phyloP scores from a whole-genome alignment of 306 rosid species.

The Cucumis hystrix region DNA sequence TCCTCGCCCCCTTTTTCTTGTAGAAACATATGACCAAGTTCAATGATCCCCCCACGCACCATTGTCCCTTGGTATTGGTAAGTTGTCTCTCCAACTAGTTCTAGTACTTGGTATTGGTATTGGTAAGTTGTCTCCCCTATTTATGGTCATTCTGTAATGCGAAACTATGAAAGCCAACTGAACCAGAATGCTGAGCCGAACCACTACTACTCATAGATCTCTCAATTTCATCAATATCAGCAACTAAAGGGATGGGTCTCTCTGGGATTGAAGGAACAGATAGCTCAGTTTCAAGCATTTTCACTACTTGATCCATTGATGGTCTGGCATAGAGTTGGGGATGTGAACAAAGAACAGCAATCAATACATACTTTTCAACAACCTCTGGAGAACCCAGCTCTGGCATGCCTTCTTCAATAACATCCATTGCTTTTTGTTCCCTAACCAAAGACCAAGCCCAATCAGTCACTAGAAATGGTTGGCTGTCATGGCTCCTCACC shows the following conservation, averaged over 20 bases:
- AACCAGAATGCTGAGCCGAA: constrained; percentile 42
- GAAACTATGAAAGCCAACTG: constrained; percentile 40
- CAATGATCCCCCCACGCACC: too few species aligned
- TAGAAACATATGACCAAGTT: too few species aligned
- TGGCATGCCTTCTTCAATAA: constrained; percentile 62
- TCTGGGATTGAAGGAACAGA: constrained; percentile 65
- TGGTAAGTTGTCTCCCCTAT: neutral
- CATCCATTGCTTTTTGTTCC: constrained; percentile 53
- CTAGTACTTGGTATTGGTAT: too few species aligned
- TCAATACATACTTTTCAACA: constrained; percentile 69
- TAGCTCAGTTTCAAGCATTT: constrained; percentile 79
- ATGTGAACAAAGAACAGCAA: constrained; percentile 84
- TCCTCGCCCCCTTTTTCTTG: neutral
- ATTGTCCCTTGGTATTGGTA: neutral
- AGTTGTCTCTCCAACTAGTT: neutral
- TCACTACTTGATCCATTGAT: constrained; percentile 91
- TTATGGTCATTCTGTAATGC: constrained; percentile 16
- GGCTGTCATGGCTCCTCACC: constrained; percentile 22
- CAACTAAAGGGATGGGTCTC: constrained; percentile 62
- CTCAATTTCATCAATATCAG: constrained; percentile 60
- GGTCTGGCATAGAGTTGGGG: constrained; percentile 94
- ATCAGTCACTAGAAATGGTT: constrained; percentile 57
- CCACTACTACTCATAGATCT: constrained; percentile 41
- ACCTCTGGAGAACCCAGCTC: constrained; percentile 47
- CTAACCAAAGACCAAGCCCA: constrained; percentile 88